Evolutionary conservation across 495 filamentous ascomycete species (phyloP), one percentile per base, ranked within the genome.

Genomic region (Penicillium paradoxum): DNA sequence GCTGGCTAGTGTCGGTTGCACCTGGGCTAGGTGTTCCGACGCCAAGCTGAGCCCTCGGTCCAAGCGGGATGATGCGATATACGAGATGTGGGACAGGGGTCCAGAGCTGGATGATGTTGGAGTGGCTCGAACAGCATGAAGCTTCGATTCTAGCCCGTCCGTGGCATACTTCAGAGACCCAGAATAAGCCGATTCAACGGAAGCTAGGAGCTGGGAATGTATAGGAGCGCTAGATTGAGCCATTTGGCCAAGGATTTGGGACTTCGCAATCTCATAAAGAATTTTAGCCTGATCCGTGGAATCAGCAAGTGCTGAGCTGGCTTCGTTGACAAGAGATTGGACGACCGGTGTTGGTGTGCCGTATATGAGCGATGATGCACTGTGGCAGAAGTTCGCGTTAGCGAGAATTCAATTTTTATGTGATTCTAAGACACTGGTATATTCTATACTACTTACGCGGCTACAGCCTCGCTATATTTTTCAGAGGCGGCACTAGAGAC

Each of bases 131-230:
- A 65, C 42, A 25, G 45, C 49, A 19, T 41, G 51, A 38, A 66
- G 45, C 15, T 48, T 50, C 4, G 63, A 43, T 27, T 83, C 70
- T 8, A 85, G 65, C 37, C 77, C 75, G 3, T 79, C 73, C 57
- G 77, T 85, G 8, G 85, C 86, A 13, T 81, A 78, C 1, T 74
- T 75, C 46, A 87, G 60, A 4, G 86, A 81, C 21, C 78, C 79
- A 25, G 84, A 86, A 64, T 89, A 90, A 7, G 80, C 86, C 9
- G 73, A 75, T 21, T 87, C 84, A 32, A 88, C 78, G 0, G 85
- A 87, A 18, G 83, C 76, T 2, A 88, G 70, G 70, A 89, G 75
- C 48, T 84, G 67, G 51, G 77, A 66, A 51, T 89, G 82, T 13
- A 74, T 70, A 11, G 82, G 79, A 34, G 84, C 82, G 17, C 81